Percentiles rank a stretch among this genome's conserved stretches.
Conservation (phyloP, 352 stramenopile species). For the Phytophthora megakarya region DNA sequence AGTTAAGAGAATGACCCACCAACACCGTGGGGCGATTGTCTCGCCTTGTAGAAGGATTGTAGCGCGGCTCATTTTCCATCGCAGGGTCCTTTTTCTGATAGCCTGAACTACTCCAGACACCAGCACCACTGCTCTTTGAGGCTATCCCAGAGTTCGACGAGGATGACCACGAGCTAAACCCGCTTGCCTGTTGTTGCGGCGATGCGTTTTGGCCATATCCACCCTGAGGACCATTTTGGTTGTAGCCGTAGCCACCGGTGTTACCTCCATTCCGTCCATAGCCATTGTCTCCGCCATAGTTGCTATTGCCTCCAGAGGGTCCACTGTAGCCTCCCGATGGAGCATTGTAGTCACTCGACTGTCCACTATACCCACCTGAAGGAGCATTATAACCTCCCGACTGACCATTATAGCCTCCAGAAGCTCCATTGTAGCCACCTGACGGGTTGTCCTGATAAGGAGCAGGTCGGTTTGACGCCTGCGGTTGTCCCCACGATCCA, state of each 20-base stretch:
- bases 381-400: conserved; percentile 27
- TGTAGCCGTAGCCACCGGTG: conserved; percentile 28
- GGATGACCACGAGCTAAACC: conserved; percentile 65
- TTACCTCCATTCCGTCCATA: conserved; percentile 38
- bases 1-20: conserved; percentile 78
- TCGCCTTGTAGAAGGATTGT: conserved; percentile 52
- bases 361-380: conserved; percentile 22
- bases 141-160: conserved; percentile 32
- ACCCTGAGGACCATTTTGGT: conserved; percentile 24
- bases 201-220: conserved; percentile 32
- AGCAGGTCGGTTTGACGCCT: conserved; percentile 42
- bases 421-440: conserved; percentile 24
- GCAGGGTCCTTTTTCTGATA: conserved; percentile 78
- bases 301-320: conserved; percentile 17
- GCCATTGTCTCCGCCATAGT: conserved; percentile 34
- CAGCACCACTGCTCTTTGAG: conserved; percentile 47
- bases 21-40: conserved; percentile 87
- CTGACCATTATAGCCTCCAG: conserved; percentile 20
- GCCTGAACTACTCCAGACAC: conserved; percentile 81
- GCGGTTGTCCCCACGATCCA: conserved; percentile 57
- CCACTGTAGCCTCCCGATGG: conserved; percentile 24
- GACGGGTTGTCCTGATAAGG: conserved; percentile 66
- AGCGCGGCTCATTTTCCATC: conserved; percentile 46
- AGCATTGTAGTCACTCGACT: conserved; percentile 22
- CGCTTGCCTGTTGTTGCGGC: conserved; percentile 37